These are phyloP conservation scores for Penicillium sp. DNA, from an alignment of 2,329 filamentous ascomycete genomes.

Conservation along the genomic window DNA sequence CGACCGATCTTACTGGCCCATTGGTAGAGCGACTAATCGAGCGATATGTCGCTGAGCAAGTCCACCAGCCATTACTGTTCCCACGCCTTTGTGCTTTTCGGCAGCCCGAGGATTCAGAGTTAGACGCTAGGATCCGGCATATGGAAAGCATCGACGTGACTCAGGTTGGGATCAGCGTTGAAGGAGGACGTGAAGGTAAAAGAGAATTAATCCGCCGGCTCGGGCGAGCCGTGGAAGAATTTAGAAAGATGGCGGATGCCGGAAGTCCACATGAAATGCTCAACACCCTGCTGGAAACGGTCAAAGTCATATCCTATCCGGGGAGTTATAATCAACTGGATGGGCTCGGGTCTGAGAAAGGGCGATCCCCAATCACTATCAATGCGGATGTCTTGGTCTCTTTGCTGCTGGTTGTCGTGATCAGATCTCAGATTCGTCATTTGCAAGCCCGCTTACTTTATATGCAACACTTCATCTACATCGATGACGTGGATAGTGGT, in stretches of 20 bases:
- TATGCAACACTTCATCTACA: conserved; percentile 96
- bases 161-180: conserved; percentile 85
- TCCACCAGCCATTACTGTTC: conserved; percentile 82
- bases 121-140: conserved; percentile 85
- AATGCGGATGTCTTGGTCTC: conserved; percentile 94
- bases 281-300: conserved; percentile 72
- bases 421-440: conserved; percentile 82
- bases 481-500: conserved; percentile 94
- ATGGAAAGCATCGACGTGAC: conserved; percentile 95
- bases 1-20: conserved; percentile 88
- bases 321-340: conserved; percentile 44
- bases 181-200: conserved; percentile 75
- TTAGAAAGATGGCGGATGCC: conserved; percentile 77
- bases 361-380: conserved; percentile 60
- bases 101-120: conserved; percentile 76
- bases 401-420: conserved; percentile 85
- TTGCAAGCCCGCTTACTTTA: conserved; percentile 88
- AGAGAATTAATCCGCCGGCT: conserved; percentile 77
- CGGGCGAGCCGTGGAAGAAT: conserved; percentile 78
- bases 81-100: conserved; percentile 77
- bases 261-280: conserved; percentile 88
- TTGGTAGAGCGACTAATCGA: conserved; percentile 93
- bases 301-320: conserved; percentile 77
- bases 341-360: conserved; percentile 52
- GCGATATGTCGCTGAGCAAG: conserved; percentile 87